Evolutionary conservation across 2,329 filamentous ascomycete genomes (phyloP).

Genomic region (Penicillium sp.): DNA sequence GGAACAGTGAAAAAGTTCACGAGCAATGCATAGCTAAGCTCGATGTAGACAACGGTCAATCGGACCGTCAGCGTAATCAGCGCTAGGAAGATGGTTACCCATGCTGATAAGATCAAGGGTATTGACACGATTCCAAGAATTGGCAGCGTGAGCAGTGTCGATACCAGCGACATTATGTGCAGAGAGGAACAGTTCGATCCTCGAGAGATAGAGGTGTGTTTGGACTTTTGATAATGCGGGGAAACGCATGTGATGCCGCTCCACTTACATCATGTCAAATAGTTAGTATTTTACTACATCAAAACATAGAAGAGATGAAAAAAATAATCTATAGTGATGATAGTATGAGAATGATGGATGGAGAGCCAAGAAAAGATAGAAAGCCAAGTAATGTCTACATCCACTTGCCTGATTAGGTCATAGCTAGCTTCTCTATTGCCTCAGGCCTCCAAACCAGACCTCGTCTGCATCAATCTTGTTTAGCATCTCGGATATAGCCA

Average conservation of each 20-base stretch:
- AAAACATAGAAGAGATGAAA: too few relatives aligned
- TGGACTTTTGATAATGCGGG: conserved; percentile 14
- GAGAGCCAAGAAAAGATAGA: too few relatives aligned
- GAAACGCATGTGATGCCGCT: conserved; percentile 21
- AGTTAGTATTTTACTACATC: too few relatives aligned
- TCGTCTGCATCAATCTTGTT: too few relatives aligned
- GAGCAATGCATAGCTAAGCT: conserved; percentile 55
- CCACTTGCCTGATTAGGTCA: too few relatives aligned
- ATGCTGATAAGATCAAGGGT: conserved; percentile 58
- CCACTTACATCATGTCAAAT: conserved; percentile 21
- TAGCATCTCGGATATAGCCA: too few relatives aligned
- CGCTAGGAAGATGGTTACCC: conserved; percentile 57
- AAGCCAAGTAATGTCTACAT: too few relatives aligned
- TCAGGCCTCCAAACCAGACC: too few relatives aligned
- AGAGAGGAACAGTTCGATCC: background rate
- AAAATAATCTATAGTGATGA: too few relatives aligned
- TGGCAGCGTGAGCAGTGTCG: conserved; percentile 50
- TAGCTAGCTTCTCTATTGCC: too few relatives aligned
- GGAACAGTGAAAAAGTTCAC: conserved; percentile 48
- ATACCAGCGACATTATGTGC: conserved; percentile 18
- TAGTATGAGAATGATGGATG: too few relatives aligned
- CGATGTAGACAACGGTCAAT: conserved; percentile 57
- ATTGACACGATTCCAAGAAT: conserved; percentile 58
- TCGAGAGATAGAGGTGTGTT: background rate
- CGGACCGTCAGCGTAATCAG: conserved; percentile 57